phyloP scores from a whole-genome alignment of 805 yeast species.

The Pichia gijzeniarum region DNA sequence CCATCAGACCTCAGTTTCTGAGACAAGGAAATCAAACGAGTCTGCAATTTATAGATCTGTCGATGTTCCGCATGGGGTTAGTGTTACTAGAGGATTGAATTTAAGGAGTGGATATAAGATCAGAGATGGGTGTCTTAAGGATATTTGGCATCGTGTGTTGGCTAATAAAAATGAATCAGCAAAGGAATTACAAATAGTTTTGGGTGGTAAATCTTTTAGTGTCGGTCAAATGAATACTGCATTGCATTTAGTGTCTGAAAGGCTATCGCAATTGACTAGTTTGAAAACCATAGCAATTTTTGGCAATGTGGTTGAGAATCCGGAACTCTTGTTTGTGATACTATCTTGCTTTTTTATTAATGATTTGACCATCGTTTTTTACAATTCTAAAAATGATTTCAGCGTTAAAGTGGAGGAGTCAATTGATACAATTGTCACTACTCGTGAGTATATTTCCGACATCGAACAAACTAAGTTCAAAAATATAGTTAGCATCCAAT shows the following conservation, averaged over 20 bases:
- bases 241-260: constrained; percentile 24
- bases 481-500: too few relatives aligned
- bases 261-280: constrained; percentile 15
- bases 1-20: constrained; percentile 60
- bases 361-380: constrained; percentile 33
- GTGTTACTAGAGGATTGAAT: constrained; percentile 62
- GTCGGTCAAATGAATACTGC: constrained; percentile 26
- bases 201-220: constrained; percentile 2
- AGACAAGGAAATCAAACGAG: constrained; percentile 60
- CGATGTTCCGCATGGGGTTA: constrained; percentile 65
- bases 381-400: constrained; percentile 17
- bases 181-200: not conserved
- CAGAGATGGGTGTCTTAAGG: constrained; percentile 70
- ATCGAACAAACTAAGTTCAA: not conserved
- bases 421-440: not conserved
- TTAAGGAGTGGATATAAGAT: constrained; percentile 57
- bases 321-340: constrained; percentile 20
- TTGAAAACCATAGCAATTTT: constrained; percentile 21
- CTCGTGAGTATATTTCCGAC: too few relatives aligned
- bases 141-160: constrained; percentile 56
- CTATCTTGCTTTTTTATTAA: constrained; percentile 30
- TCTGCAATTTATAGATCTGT: constrained; percentile 73
- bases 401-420: not conserved
- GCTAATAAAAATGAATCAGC: constrained; percentile 17
- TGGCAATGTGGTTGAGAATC: constrained; percentile 14